phyloP scores from a whole-genome alignment of 108 stramenopile genomes.

The Nitzschia sp. region DNA sequence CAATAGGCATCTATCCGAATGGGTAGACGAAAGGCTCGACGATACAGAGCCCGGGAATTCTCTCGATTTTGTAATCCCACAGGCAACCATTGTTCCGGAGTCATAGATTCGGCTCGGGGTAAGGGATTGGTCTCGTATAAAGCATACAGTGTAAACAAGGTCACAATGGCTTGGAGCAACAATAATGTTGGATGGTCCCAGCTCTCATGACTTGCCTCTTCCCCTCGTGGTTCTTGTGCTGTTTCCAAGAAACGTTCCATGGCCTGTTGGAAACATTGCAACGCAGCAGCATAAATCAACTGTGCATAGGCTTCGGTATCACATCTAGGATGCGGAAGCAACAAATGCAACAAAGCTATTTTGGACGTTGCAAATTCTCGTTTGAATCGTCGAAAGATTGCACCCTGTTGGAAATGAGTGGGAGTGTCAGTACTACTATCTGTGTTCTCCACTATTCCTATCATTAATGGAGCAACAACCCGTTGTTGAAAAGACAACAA shows the following conservation, averaged over 20 bases:
- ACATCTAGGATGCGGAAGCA: constrained; percentile 33
- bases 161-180: background rate
- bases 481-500: constrained; percentile 14
- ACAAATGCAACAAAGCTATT: constrained; percentile 38
- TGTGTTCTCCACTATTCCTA: no score
- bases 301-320: constrained; percentile 43
- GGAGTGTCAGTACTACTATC: no score
- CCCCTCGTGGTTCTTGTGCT: no score
- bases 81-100: constrained; percentile 23
- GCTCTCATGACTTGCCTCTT: no score
- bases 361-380: constrained; percentile 26
- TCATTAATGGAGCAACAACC: background rate
- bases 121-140: constrained; percentile 50
- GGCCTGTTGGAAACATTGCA: constrained; percentile 24
- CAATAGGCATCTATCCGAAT: constrained; percentile 39
- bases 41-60: constrained; percentile 16
- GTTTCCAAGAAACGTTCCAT: no score
- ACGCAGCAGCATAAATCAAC: constrained; percentile 40
- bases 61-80: constrained; percentile 11
- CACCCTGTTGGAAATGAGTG: constrained; percentile 13
- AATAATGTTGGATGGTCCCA: no score
- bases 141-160: constrained; percentile 33
- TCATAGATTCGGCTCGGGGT: background rate
- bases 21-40: constrained; percentile 33
- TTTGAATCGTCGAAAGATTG: constrained; percentile 34